A percentile compares a stretch with the other conserved stretches of the same genome.
Evolutionary conservation across 345 rosid genomes (phyloP).

Genomic region (Barbarea vulgaris): DNA sequence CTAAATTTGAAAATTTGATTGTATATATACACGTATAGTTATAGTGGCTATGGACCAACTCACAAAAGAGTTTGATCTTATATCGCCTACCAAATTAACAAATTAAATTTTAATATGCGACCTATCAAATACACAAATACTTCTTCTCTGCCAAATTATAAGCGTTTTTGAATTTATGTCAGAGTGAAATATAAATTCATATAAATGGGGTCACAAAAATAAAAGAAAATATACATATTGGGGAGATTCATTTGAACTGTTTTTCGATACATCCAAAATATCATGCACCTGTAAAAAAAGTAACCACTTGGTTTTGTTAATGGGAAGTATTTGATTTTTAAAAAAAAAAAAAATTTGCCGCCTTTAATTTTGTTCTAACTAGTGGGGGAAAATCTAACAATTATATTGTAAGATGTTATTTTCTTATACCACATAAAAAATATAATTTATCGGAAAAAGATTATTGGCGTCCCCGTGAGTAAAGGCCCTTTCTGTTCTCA

Average conservation of each 20-base stretch:
- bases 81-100: neutral
- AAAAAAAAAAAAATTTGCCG: constrained; percentile 12
- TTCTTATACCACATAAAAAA: neutral
- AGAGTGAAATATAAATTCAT: neutral
- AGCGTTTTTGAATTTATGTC: neutral
- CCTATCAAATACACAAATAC: neutral
- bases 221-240: neutral
- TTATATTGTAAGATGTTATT: constrained; percentile 1
- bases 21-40: constrained; percentile 22
- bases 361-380: constrained; percentile 16
- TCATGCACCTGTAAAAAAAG: constrained; percentile 23
- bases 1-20: constrained; percentile 22
- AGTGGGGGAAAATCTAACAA: constrained; percentile 1
- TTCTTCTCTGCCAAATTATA: neutral
- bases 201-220: neutral
- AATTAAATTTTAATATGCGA: neutral
- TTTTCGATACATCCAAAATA: constrained; percentile 10
- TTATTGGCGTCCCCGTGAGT: constrained; percentile 19
- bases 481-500: constrained; percentile 26
- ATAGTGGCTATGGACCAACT: constrained; percentile 38
- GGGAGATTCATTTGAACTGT: constrained; percentile 9
- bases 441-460: neutral
- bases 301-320: constrained; percentile 29
- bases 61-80: neutral
- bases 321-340: neutral